Evolutionary conservation across 495 filamentous ascomycete genomes (phyloP).

Genomic region (Podospora bellae-mahoneyi): DNA sequence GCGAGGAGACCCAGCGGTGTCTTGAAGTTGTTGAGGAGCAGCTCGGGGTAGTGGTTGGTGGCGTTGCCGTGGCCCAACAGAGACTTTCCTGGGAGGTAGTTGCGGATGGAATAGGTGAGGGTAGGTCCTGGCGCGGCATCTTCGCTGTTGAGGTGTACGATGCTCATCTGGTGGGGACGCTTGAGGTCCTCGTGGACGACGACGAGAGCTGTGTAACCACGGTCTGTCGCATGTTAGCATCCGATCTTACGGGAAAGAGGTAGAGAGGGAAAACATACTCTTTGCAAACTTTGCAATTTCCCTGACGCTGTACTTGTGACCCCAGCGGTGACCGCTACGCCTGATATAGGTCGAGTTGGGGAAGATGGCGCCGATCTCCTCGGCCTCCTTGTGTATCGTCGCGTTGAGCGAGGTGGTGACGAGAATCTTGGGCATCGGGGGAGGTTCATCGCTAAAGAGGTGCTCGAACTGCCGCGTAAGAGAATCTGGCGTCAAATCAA

Average conservation of each 20-base stretch:
- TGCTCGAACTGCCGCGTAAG: conserved; percentile 73
- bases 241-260: not conserved
- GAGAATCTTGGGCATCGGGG: conserved; percentile 68
- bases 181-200: conserved; percentile 85
- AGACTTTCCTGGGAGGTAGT: conserved; percentile 80
- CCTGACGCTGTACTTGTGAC: conserved; percentile 80
- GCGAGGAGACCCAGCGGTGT: conserved; percentile 89
- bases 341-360: conserved; percentile 83
- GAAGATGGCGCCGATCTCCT: conserved; percentile 73
- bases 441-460: conserved; percentile 66
- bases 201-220: conserved; percentile 73
- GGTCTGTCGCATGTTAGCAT: conserved; percentile 37
- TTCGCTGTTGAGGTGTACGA: conserved; percentile 64
- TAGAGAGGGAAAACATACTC: conserved; percentile 24
- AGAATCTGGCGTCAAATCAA: conserved; percentile 67
- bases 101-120: conserved; percentile 66
- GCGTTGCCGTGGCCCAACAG: conserved; percentile 85
- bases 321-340: conserved; percentile 72
- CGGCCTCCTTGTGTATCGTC: conserved; percentile 76
- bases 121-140: conserved; percentile 69
- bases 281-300: conserved; percentile 86
- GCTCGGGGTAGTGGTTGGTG: conserved; percentile 85
- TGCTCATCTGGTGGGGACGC: conserved; percentile 66
- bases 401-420: conserved; percentile 86
- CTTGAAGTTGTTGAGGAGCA: conserved; percentile 93